Evolutionary conservation across 352 stramenopile genomes (phyloP).

Genomic region (Globisporangium nodosum): DNA sequence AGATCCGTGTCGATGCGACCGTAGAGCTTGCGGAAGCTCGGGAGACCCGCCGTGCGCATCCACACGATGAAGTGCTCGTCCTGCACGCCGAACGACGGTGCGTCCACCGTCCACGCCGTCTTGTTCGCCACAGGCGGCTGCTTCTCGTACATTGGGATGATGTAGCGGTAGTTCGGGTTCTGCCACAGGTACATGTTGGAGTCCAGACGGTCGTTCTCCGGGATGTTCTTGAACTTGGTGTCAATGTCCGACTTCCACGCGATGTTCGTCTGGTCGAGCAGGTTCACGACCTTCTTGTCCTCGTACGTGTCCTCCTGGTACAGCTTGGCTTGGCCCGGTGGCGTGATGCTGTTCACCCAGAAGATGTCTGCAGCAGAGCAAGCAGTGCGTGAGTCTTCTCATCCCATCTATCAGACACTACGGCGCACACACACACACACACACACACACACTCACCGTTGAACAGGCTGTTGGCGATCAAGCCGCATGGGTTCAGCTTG

Average conservation of each 20-base stretch:
- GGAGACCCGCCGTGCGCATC: constrained; percentile 98
- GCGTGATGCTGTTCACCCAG: constrained; percentile 75
- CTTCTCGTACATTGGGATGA: constrained; percentile 64
- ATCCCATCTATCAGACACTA: neutral
- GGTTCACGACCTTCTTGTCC: constrained; percentile 53
- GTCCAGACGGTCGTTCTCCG: constrained; percentile 25
- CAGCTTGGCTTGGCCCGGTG: constrained; percentile 30
- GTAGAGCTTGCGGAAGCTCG: constrained; percentile 99
- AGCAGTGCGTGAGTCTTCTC: neutral
- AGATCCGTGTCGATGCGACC: constrained; percentile 95
- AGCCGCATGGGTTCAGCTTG: constrained; percentile 95
- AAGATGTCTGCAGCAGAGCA: constrained; percentile 53
- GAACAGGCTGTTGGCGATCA: constrained; percentile 99
- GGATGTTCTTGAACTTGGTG: constrained; percentile 95
- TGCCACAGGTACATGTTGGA: constrained; percentile 75
- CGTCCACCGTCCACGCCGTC: constrained; percentile 69
- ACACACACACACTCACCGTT: constrained; percentile 73
- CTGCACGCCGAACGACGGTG: constrained; percentile 86
- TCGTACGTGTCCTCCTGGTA: constrained; percentile 66
- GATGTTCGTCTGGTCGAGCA: constrained; percentile 94
- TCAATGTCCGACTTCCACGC: constrained; percentile 96
- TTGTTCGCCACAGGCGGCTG: constrained; percentile 60
- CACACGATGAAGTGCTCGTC: constrained; percentile 99
- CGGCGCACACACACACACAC: neutral
- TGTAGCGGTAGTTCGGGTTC: constrained; percentile 74